Percentiles rank a stretch among this genome's conserved stretches.
Evolutionary conservation across 225 moss, liverwort and hornwort species (phyloP).

Genomic region (Antitrichia curtipendula): DNA sequence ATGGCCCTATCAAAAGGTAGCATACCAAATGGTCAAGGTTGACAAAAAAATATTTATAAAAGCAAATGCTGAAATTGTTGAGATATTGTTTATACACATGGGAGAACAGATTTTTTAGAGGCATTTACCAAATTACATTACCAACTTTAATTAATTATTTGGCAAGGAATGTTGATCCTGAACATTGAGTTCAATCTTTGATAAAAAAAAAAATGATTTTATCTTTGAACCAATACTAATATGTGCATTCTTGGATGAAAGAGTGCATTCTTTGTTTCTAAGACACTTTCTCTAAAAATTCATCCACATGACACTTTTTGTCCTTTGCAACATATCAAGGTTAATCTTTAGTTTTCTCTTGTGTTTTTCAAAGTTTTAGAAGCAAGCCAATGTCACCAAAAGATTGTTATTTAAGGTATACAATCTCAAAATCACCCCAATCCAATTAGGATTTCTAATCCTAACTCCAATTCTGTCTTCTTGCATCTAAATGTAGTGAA

Average conservation of each 20-base stretch:
- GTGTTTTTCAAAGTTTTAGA: too few species aligned
- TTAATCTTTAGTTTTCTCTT: neutral
- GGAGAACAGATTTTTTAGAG: neutral
- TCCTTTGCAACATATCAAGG: neutral
- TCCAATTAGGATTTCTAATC: neutral
- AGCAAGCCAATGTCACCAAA: neutral
- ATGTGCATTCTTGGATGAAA: neutral
- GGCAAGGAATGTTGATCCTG: accelerated
- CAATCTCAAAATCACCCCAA: neutral
- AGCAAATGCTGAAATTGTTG: neutral
- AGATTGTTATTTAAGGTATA: neutral
- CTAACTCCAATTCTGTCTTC: neutral
- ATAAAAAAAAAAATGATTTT: too few species aligned
- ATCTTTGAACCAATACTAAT: neutral
- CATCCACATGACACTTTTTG: neutral
- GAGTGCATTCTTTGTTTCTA: too few species aligned
- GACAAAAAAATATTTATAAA: neutral
- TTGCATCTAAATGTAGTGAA: neutral
- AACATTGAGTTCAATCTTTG: accelerated
- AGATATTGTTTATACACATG: neutral
- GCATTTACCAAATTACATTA: neutral
- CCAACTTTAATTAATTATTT: neutral
- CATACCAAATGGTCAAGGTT: accelerated
- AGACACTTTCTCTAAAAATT: neutral
- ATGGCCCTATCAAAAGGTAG: accelerated